These are phyloP conservation scores for Leccinellum luteum DNA, from an alignment of 768 basidiomycete species.

Conservation along the genomic window DNA sequence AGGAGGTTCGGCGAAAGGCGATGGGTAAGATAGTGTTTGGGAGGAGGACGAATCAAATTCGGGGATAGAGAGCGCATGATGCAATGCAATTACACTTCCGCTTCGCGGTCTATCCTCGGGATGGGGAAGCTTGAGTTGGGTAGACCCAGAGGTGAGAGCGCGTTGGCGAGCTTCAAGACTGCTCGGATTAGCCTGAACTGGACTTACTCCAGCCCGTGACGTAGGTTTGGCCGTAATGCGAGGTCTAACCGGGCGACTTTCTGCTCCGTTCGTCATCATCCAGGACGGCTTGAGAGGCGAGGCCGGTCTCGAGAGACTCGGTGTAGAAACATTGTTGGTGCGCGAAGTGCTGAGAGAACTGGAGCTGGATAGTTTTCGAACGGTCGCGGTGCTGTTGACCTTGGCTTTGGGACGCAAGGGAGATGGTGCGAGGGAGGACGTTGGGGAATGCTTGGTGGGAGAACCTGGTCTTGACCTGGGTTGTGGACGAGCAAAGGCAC, in stretches of 20 bases:
- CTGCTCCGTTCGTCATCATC: conserved; percentile 31
- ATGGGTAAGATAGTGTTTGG: conserved; percentile 14
- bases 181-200: conserved; percentile 7
- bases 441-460: conserved; percentile 39
- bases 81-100: conserved; percentile 26
- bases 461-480: conserved; percentile 47
- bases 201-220: conserved; percentile 18
- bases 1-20: conserved; percentile 15
- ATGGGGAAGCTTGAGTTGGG: conserved; percentile 28
- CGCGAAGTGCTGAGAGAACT: conserved; percentile 15
- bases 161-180: conserved; percentile 31
- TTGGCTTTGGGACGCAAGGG: conserved; percentile 54
- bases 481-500: conserved; percentile 29
- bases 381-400: conserved; percentile 53
- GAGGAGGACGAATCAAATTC: conserved; percentile 16
- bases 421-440: conserved; percentile 27
- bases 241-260: conserved; percentile 24
- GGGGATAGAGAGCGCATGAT: conserved; percentile 27
- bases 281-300: conserved; percentile 39
- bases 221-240: conserved; percentile 32
- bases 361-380: conserved; percentile 27
- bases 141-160: conserved; percentile 22
- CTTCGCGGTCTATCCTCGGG: conserved; percentile 33
- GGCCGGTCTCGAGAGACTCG: conserved; percentile 40
- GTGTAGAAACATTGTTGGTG: conserved; percentile 34